These are phyloP conservation scores for Leishmania turanica DNA, from an alignment of 208 protist genomes.

Conservation along the genomic window DNA sequence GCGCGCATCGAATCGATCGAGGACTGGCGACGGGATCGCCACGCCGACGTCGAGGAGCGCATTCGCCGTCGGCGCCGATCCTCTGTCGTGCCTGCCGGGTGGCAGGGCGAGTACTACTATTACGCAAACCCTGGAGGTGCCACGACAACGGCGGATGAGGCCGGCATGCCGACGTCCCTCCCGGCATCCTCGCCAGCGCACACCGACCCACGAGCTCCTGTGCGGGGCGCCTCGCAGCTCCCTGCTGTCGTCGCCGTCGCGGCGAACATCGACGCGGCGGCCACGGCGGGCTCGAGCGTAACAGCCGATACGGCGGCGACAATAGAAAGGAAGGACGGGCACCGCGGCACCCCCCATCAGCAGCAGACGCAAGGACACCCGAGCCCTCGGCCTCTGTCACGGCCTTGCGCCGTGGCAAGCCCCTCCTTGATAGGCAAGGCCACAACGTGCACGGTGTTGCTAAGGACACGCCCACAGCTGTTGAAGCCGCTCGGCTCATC, in stretches of 20 bases:
- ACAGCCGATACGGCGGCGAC: not conserved
- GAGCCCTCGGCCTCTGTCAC: not conserved
- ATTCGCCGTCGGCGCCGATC: constrained; percentile 29
- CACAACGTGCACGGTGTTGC: constrained; percentile 14
- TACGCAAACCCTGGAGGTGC: constrained; percentile 20
- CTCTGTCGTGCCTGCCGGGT: constrained; percentile 21
- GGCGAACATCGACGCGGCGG: not conserved
- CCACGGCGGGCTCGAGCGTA: not conserved
- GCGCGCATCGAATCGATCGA: constrained; percentile 37
- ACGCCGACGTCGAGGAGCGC: constrained; percentile 28
- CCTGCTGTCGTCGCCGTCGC: not conserved
- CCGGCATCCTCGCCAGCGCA: not conserved
- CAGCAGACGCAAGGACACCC: not conserved
- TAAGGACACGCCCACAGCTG: not conserved
- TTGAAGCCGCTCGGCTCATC: not conserved
- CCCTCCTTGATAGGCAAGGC: not conserved
- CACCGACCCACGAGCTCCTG: not conserved
- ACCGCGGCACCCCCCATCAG: not conserved
- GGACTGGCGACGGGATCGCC: constrained; percentile 36
- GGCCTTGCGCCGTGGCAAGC: not conserved
- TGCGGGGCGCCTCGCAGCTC: not conserved
- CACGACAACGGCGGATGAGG: not conserved
- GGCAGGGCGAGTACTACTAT: constrained; percentile 33
- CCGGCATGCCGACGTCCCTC: not conserved
- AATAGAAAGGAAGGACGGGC: not conserved